A percentile compares a stretch with the other conserved stretches of the same genome.
Conservation (phyloP, 1,139 yeast genomes). For the Yamadazyma buinensis region DNA sequence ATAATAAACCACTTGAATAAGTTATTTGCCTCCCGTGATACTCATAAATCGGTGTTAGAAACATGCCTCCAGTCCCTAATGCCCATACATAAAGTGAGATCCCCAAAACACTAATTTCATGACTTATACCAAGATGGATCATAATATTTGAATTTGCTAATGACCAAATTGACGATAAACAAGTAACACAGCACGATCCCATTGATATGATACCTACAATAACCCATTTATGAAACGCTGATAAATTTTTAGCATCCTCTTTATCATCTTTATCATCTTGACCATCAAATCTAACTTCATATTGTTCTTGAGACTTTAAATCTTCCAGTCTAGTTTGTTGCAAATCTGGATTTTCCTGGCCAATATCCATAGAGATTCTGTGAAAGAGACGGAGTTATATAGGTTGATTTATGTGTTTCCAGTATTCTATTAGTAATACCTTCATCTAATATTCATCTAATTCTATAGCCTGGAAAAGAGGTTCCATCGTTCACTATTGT, state of each 20-base stretch:
- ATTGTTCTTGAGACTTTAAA: slow-evolving; percentile 1
- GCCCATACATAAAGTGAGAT: slow-evolving; percentile 29
- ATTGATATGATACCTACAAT: slow-evolving; percentile 23
- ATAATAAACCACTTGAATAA: slow-evolving; percentile 21
- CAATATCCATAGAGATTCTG: no score
- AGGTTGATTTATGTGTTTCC: no score
- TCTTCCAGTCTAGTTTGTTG: no score
- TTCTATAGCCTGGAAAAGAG: no score
- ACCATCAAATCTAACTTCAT: slow-evolving; percentile 23
- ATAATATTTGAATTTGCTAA: slow-evolving; percentile 23
- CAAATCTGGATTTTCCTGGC: no score
- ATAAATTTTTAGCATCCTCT: slow-evolving; percentile 22
- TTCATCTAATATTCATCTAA: no score
- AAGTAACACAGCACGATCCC: slow-evolving; percentile 27
- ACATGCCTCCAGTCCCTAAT: slow-evolving; percentile 30
- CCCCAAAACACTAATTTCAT: slow-evolving; percentile 27
- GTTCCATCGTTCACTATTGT: no score
- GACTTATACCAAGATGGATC: slow-evolving; percentile 21
- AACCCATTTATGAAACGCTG: slow-evolving; percentile 25
- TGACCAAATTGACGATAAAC: slow-evolving; percentile 31
- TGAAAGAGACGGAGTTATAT: no score
- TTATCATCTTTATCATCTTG: slow-evolving; percentile 24
- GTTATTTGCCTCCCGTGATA: slow-evolving; percentile 30
- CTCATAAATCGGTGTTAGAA: slow-evolving; percentile 31
- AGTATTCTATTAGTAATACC: no score